Conservation (phyloP, 2,329 filamentous ascomycete genomes). For the Phaeosphaeria sp. region DNA sequence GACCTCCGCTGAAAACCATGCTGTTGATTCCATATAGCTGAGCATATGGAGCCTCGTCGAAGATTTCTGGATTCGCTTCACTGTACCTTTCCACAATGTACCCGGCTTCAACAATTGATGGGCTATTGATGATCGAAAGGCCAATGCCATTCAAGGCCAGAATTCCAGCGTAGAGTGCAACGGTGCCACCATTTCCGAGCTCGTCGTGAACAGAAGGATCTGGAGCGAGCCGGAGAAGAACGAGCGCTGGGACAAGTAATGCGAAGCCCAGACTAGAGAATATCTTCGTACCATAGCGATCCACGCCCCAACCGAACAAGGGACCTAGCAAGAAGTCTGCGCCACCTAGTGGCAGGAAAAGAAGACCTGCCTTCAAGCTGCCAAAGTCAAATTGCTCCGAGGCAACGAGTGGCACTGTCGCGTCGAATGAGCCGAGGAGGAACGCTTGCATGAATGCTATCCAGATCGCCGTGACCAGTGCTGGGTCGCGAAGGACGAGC, state of each 20-base stretch:
- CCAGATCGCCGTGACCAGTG: conserved; percentile 41
- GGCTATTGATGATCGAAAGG: conserved; percentile 60
- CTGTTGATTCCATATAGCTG: conserved; percentile 70
- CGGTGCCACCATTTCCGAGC: conserved; percentile 34
- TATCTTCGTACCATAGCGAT: conserved; percentile 53
- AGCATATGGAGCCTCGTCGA: conserved; percentile 66
- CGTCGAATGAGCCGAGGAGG: conserved; percentile 55
- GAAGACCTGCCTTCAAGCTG: conserved; percentile 51
- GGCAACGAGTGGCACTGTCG: conserved; percentile 55
- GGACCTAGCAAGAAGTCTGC: conserved; percentile 56
- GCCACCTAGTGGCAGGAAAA: conserved; percentile 55
- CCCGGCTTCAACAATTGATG: conserved; percentile 64
- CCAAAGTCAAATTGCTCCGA: conserved; percentile 53
- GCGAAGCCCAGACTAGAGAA: conserved; percentile 52
- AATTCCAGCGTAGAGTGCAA: conserved; percentile 55
- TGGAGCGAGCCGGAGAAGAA: conserved; percentile 52
- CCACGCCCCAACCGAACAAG: conserved; percentile 56
- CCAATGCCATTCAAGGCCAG: conserved; percentile 59
- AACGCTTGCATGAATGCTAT: conserved; percentile 41
- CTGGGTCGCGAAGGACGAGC: conserved; percentile 45
- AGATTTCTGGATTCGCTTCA: conserved; percentile 61
- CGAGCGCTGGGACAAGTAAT: conserved; percentile 51
- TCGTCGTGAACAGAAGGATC: conserved; percentile 22
- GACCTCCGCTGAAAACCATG: conserved; percentile 66
- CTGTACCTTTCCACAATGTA: conserved; percentile 63